Conservation (phyloP, 2,329 filamentous ascomycete species). For the Stemphylium beticola region DNA sequence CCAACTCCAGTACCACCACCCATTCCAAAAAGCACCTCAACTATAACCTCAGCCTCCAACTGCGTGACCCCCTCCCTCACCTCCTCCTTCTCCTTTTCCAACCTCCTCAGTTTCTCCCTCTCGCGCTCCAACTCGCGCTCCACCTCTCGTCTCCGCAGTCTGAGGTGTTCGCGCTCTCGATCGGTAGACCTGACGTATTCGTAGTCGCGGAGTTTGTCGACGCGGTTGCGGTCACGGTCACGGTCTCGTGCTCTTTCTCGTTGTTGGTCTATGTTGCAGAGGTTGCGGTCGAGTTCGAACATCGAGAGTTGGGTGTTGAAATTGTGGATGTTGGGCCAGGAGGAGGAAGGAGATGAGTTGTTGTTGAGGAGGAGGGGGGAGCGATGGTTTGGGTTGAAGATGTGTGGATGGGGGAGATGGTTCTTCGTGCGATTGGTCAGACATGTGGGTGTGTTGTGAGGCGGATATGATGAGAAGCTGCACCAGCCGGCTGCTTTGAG, state of each 20-base stretch:
- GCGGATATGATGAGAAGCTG: neutral
- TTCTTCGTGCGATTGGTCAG: neutral
- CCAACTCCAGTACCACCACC: neutral
- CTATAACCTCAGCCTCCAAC: slow-evolving; percentile 1
- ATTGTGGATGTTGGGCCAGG: neutral
- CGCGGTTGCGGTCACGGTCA: neutral
- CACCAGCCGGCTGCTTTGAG: slow-evolving; percentile 17
- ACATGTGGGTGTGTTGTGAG: neutral
- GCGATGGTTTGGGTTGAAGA: no score
- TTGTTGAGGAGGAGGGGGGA: neutral
- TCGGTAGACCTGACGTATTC: neutral
- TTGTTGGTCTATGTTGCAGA: neutral
- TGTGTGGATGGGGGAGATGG: neutral
- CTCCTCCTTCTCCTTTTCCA: slow-evolving; percentile 6
- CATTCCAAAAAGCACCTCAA: slow-evolving; percentile 1
- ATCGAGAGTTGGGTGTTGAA: neutral
- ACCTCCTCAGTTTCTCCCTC: neutral
- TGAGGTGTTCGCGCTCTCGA: neutral
- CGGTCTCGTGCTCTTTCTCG: neutral
- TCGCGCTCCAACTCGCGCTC: slow-evolving; percentile 5
- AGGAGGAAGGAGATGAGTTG: neutral
- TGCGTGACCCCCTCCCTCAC: neutral
- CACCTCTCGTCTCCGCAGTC: neutral
- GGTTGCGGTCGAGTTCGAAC: neutral
- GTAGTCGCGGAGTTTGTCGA: neutral